These are phyloP conservation scores for Dryadomyces quercivorus DNA, from an alignment of 2,329 filamentous ascomycete species.

Conservation along the genomic window DNA sequence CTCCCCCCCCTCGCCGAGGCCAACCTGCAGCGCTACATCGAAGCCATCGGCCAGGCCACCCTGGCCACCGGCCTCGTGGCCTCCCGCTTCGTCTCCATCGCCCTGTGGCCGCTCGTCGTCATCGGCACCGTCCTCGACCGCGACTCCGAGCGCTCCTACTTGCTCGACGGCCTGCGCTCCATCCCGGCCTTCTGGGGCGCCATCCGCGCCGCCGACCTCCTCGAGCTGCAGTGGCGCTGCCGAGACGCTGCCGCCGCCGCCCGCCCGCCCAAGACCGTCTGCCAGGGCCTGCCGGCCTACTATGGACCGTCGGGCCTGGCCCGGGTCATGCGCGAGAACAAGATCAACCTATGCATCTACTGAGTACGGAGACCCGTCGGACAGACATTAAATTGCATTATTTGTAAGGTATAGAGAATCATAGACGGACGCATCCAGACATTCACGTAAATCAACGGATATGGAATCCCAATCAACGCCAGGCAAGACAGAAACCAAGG, in stretches of 20 bases:
- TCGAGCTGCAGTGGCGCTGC: constrained; percentile 1
- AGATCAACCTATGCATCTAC: background rate
- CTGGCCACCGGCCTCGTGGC: constrained; percentile 6
- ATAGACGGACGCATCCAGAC: background rate
- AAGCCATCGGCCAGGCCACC: constrained; percentile 9
- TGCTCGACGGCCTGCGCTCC: constrained; percentile 9
- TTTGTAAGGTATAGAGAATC: background rate
- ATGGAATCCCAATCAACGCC: no score
- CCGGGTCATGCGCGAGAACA: background rate
- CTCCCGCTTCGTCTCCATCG: constrained; percentile 10
- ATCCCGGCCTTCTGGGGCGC: constrained; percentile 8
- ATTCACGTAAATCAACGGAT: no score
- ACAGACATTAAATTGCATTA: background rate
- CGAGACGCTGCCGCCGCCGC: background rate
- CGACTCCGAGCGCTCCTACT: constrained; percentile 6
- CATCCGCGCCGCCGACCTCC: constrained; percentile 6
- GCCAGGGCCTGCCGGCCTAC: background rate
- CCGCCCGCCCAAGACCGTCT: no score
- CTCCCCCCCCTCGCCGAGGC: background rate
- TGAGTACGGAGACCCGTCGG: background rate
- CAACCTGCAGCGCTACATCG: constrained; percentile 6
- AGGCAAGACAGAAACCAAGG: no score
- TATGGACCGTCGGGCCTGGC: background rate
- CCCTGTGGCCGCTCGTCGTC: constrained; percentile 12
- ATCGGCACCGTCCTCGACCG: constrained; percentile 8